A percentile compares a stretch with the other conserved stretches of the same genome.
Evolutionary conservation across 352 stramenopile species (phyloP).

Genomic region (Phytophthora brassicae): DNA sequence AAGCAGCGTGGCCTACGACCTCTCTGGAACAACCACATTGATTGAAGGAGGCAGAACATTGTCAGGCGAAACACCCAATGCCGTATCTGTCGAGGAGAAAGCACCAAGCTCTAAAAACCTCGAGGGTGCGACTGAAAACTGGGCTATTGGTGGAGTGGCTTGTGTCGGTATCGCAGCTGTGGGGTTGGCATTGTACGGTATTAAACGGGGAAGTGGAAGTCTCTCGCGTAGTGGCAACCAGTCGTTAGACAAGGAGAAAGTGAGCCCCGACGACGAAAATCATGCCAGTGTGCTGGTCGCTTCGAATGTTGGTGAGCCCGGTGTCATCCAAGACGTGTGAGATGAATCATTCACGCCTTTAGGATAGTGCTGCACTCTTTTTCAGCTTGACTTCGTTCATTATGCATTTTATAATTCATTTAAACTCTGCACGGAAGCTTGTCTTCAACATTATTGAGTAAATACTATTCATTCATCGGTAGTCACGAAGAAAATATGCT

Average conservation of each 20-base stretch:
- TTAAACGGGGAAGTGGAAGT: conserved; percentile 13
- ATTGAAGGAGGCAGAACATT: conserved; percentile 1
- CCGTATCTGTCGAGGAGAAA: conserved; percentile 3
- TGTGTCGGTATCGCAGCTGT: conserved; percentile 17
- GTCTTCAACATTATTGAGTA: too few species aligned
- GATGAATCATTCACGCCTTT: not conserved
- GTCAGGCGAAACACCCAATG: not conserved
- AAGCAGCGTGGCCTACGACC: conserved; percentile 9
- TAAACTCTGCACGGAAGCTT: not conserved
- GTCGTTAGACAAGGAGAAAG: conserved; percentile 10
- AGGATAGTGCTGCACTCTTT: not conserved
- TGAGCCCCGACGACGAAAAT: conserved; percentile 7
- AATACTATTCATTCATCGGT: too few species aligned
- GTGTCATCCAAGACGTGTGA: conserved; percentile 24
- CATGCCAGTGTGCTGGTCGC: conserved; percentile 17
- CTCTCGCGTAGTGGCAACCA: not conserved
- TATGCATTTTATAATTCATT: conserved; percentile 12
- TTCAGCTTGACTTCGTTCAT: conserved; percentile 11
- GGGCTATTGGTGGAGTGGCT: conserved; percentile 1
- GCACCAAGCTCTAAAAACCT: not conserved
- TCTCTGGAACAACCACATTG: conserved; percentile 5
- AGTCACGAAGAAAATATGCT: conserved; percentile 12
- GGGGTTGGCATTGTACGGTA: conserved; percentile 8
- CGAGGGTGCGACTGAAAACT: not conserved
- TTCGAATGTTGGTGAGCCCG: conserved; percentile 23